Evolutionary conservation across 2,329 filamentous ascomycete species (phyloP).

Genomic region (Dactylellina sp.): DNA sequence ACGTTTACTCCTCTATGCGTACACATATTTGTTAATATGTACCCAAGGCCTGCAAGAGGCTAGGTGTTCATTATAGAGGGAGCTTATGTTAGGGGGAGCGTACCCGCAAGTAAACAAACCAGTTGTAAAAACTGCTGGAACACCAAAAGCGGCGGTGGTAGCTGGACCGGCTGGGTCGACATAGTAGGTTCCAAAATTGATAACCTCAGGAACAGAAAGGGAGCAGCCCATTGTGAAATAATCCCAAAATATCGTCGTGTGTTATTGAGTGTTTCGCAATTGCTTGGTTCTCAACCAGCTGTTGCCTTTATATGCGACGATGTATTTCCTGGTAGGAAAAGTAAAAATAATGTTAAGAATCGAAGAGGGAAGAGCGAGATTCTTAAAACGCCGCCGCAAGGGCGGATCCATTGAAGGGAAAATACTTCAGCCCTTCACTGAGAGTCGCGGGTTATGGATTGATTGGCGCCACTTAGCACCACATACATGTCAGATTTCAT

Average conservation of each 20-base stretch:
- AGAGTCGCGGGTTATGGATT: too few relatives aligned
- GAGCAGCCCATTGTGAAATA: conserved; percentile 37
- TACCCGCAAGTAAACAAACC: conserved; percentile 40
- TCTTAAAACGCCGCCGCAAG: too few relatives aligned
- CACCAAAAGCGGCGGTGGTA: conserved; percentile 26
- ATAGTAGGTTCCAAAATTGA: conserved; percentile 16
- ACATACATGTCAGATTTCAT: too few relatives aligned
- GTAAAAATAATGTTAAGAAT: too few relatives aligned
- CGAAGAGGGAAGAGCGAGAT: too few relatives aligned
- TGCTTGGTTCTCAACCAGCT: not conserved
- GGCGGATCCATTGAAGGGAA: too few relatives aligned
- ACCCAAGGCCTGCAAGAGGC: too few relatives aligned
- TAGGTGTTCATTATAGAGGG: not conserved
- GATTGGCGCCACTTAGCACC: too few relatives aligned
- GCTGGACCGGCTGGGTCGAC: conserved; percentile 15
- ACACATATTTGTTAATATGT: not conserved
- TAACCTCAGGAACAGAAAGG: conserved; percentile 25
- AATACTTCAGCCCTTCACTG: too few relatives aligned
- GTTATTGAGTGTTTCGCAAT: too few relatives aligned
- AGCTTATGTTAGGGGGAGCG: not conserved
- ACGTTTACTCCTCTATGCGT: conserved; percentile 12
- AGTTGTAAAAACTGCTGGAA: conserved; percentile 17
- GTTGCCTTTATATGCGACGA: not conserved
- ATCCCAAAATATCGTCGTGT: not conserved
- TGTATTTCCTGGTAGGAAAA: too few relatives aligned